Percentiles rank a stretch among this genome's conserved stretches.
Conservation (phyloP, 1,284 basidiomycete species). For the Leccinum fallax region DNA sequence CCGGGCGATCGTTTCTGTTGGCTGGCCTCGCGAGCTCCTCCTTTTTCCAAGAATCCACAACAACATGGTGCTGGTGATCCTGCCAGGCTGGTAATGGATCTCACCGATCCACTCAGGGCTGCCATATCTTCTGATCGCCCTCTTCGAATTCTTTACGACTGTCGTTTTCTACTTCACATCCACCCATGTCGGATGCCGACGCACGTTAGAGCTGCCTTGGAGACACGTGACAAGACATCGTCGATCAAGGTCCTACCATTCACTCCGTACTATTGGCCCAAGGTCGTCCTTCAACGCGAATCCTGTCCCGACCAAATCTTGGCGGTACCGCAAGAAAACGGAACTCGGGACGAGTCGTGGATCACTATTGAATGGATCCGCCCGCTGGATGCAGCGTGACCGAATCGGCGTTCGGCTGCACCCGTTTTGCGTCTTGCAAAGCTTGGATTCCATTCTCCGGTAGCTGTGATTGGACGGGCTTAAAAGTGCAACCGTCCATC, state of each 20-base stretch:
- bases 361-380: conserved; percentile 51
- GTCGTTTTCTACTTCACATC: conserved; percentile 56
- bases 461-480: neutral
- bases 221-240: conserved; percentile 1
- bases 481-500: neutral
- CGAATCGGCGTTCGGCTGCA: neutral
- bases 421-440: neutral
- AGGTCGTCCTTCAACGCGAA: conserved; percentile 38
- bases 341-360: conserved; percentile 41
- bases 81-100: conserved; percentile 34
- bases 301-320: conserved; percentile 25
- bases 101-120: conserved; percentile 38
- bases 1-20: conserved; percentile 29
- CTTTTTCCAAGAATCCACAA: conserved; percentile 33
- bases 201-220: conserved; percentile 16
- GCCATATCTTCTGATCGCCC: conserved; percentile 6
- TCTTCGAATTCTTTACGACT: conserved; percentile 57
- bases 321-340: conserved; percentile 17
- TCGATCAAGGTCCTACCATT: conserved; percentile 41
- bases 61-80: conserved; percentile 23
- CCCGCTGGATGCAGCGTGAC: conserved; percentile 43
- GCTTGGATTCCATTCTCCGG: too few species aligned
- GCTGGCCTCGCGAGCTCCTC: conserved; percentile 34
- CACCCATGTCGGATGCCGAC: conserved; percentile 45
- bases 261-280: conserved; percentile 51